Evolutionary conservation across 805 yeast species (phyloP).

Genomic region (Cyberlindnera euphorbiiphila): DNA sequence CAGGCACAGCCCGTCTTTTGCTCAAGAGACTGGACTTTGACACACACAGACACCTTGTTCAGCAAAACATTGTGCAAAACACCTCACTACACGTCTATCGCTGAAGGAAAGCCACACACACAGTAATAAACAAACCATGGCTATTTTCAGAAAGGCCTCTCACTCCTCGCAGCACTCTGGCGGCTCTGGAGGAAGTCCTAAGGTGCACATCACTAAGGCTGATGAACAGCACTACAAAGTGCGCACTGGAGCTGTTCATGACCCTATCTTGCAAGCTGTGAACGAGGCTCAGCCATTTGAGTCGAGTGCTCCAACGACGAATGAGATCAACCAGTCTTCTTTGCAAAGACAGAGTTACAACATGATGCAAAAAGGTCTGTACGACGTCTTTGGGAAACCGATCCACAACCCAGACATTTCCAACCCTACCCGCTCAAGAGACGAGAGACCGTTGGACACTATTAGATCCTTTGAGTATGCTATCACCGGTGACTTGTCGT

Average conservation of each 20-base stretch:
- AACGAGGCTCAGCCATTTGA: conserved; percentile 97
- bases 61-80: too few relatives aligned
- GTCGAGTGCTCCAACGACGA: conserved; percentile 27
- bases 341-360: conserved; percentile 27
- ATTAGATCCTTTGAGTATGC: conserved; percentile 91
- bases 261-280: conserved; percentile 90
- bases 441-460: conserved; percentile 96
- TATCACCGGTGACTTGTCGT: conserved; percentile 80
- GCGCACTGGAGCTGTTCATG: conserved; percentile 70
- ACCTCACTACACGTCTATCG: not conserved
- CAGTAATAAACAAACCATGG: conserved; percentile 31
- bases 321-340: conserved; percentile 10
- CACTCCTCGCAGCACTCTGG: conserved; percentile 28
- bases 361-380: conserved; percentile 47
- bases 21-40: too few relatives aligned
- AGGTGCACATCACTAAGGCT: conserved; percentile 43
- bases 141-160: conserved; percentile 40
- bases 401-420: conserved; percentile 80
- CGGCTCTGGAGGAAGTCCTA: conserved; percentile 29
- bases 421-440: conserved; percentile 89
- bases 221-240: conserved; percentile 55
- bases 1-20: too few relatives aligned
- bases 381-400: conserved; percentile 83
- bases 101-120: not conserved
- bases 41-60: too few relatives aligned